Evolutionary conservation across 805 yeast species (phyloP).

Genomic region (Schwanniomyces sp.): DNA sequence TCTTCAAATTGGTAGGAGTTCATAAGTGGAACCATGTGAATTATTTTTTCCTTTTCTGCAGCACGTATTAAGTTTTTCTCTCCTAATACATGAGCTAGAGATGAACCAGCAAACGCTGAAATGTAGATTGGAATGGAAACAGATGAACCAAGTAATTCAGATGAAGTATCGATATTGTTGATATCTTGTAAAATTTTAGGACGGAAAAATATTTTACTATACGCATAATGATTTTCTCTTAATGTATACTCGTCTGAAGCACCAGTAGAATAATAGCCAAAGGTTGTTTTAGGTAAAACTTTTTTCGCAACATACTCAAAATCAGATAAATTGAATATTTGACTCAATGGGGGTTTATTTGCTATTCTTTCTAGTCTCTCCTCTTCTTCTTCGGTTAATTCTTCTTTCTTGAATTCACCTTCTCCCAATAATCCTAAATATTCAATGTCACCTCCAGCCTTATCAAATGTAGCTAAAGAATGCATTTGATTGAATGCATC

Average conservation of each 20-base stretch:
- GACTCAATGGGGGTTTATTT: constrained; percentile 23
- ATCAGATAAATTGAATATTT: constrained; percentile 28
- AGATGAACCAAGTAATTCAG: too few relatives aligned
- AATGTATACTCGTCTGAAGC: constrained; percentile 46
- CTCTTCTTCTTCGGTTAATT: constrained; percentile 16
- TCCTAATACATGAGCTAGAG: constrained; percentile 38
- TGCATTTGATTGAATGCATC: constrained; percentile 41
- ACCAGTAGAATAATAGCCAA: constrained; percentile 42
- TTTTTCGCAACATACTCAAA: constrained; percentile 34
- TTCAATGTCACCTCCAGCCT: constrained; percentile 8
- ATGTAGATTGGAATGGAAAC: constrained; percentile 48
- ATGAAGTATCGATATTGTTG: too few relatives aligned
- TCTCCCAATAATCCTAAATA: too few relatives aligned
- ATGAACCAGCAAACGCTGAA: constrained; percentile 43
- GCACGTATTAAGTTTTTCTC: constrained; percentile 30
- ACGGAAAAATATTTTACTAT: constrained; percentile 37
- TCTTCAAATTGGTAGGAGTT: constrained; percentile 25
- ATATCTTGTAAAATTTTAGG: constrained; percentile 40
- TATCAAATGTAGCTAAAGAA: constrained; percentile 17
- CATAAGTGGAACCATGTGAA: constrained; percentile 32
- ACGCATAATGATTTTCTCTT: constrained; percentile 41
- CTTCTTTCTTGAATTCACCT: too few relatives aligned
- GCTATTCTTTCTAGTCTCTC: constrained; percentile 9
- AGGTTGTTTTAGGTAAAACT: constrained; percentile 25
- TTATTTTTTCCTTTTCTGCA: constrained; percentile 27